Base-by-base conservation (phyloP, 73 alveolate species). In the Urostyla sp. region DNA sequence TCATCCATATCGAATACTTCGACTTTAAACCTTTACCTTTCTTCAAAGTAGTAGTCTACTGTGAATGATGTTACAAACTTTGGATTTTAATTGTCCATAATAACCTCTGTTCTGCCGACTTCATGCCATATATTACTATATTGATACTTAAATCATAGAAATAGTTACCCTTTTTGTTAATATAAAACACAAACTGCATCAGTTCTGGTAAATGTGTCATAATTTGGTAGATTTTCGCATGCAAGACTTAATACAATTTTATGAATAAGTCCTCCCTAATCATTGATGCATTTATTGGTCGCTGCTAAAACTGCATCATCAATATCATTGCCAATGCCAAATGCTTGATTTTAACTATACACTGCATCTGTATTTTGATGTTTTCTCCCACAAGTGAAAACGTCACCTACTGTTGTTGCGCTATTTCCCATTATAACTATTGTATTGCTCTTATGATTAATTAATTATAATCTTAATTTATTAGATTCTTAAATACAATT, bases 51-150 rank as follows among this genome's bases (percentile, higher is more conserved):
- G 58, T 94, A 94, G 23, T 72, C 88, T 23, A 91, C 83, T 15
- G 72, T 46, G 69, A 94, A 88, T 24, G 87, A 43, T 54, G 76
- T 83, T 36, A 94, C 79, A 44, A 87, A 94, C 69, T 80, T 63
- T 23, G 98, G 98, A 69, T 85, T 91, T 8, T 86, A 75, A 53
- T 73, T 91, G 56, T 94, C 92, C 58, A 80, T 78, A 24, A 91
- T 67, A 13, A 94, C 80, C 74, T 94, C 98, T 18, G 98, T 94
- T 37, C 95, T 80, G 35, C 94, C 98, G 36, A 85, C 73, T 20
- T 72, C 87, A 13, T 44, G 57, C 91, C 94, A 94, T 30, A 73
- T 66, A 30, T 85, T 85, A 2, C 96, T 89, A 54, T 15, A 23
- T 63, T 28, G 13, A 20, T 35, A 3, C 2, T 32, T 40, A 52